Conservation (phyloP, 331 rosid species). For the Cydonia oblonga region DNA sequence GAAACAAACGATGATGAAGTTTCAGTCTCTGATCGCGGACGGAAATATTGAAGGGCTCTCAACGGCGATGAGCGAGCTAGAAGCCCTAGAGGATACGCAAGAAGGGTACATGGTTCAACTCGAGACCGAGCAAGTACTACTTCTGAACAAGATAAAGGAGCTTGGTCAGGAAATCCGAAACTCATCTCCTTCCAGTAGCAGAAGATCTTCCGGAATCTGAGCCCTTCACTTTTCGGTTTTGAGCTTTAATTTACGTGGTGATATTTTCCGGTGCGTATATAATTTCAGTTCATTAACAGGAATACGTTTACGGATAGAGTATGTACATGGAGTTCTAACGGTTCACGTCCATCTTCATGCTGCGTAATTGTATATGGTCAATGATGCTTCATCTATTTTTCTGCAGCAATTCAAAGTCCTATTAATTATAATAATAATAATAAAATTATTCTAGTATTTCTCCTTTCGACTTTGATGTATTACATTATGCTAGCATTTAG, state of each 20-base stretch:
- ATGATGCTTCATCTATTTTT: conserved; percentile 10
- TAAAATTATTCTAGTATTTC: too few relatives aligned
- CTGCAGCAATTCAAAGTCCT: neutral
- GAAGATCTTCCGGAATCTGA: conserved; percentile 35
- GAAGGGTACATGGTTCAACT: conserved; percentile 65
- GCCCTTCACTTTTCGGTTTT: neutral
- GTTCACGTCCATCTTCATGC: conserved; percentile 6
- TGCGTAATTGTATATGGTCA: conserved; percentile 20
- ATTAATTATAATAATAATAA: too few relatives aligned
- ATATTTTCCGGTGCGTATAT: neutral
- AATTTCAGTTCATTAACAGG: neutral
- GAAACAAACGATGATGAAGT: conserved; percentile 56
- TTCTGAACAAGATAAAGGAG: conserved; percentile 68
- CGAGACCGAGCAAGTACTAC: conserved; percentile 82
- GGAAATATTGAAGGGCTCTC: conserved; percentile 59
- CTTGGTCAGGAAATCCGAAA: conserved; percentile 61
- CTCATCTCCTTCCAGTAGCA: conserved; percentile 45
- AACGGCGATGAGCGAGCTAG: conserved; percentile 48
- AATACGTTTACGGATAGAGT: neutral
- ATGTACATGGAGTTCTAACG: conserved; percentile 17
- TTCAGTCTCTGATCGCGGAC: conserved; percentile 46
- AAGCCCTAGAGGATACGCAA: conserved; percentile 59
- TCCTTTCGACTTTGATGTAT: neutral
- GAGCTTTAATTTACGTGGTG: neutral
- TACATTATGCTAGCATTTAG: too few relatives aligned